A percentile compares a stretch with the other conserved stretches of the same genome.
Evolutionary conservation across 495 filamentous ascomycete species (phyloP).

Genomic region (Apodospora peruviana): DNA sequence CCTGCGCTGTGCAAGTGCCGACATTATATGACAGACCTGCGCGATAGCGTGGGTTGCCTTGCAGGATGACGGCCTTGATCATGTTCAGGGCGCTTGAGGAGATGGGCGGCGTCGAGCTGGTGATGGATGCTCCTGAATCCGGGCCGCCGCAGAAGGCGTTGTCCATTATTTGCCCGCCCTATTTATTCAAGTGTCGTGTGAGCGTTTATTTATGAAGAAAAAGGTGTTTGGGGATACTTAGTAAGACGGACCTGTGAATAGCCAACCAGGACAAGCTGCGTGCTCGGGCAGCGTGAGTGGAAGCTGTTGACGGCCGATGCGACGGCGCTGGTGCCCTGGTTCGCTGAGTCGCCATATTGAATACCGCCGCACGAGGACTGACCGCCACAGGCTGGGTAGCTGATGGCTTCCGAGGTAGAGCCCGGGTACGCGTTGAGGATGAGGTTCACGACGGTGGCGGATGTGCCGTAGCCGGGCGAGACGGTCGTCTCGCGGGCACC

Average conservation of each 20-base stretch:
- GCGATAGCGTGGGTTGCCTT: conserved; percentile 54
- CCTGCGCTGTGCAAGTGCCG: conserved; percentile 51
- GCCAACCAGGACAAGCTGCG: conserved; percentile 54
- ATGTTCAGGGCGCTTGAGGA: conserved; percentile 36
- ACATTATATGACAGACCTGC: conserved; percentile 55
- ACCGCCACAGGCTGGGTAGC: conserved; percentile 46
- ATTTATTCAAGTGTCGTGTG: background rate
- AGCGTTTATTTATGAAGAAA: background rate
- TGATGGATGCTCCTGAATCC: conserved; percentile 25
- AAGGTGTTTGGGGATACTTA: conserved; percentile 14
- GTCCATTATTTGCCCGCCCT: conserved; percentile 63
- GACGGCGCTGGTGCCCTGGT: conserved; percentile 47
- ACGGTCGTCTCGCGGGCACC: conserved; percentile 62
- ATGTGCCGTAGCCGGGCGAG: conserved; percentile 49
- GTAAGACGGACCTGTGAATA: conserved; percentile 51
- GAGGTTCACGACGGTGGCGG: conserved; percentile 48
- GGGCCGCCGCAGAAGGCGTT: conserved; percentile 56
- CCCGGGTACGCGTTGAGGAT: conserved; percentile 48
- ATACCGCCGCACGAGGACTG: conserved; percentile 40
- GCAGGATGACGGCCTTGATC: conserved; percentile 54
- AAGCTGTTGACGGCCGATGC: conserved; percentile 49
- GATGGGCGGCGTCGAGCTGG: conserved; percentile 28
- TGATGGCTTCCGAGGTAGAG: conserved; percentile 51
- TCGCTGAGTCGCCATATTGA: conserved; percentile 49
- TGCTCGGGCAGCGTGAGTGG: conserved; percentile 47